Evolutionary conservation across 108 stramenopile species (phyloP).

Genomic region (Pseudonitzschia pungens): DNA sequence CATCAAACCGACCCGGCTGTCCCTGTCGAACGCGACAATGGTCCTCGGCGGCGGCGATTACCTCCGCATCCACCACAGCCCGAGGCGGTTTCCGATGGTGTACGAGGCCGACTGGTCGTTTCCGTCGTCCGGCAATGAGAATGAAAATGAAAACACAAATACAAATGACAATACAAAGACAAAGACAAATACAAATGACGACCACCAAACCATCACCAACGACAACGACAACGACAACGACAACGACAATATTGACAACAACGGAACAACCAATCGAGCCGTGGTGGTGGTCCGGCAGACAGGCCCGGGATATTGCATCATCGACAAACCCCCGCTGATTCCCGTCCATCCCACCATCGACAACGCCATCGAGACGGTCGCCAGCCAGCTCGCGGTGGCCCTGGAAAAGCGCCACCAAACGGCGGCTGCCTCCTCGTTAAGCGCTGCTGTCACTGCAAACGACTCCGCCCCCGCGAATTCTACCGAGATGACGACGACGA

Average conservation of each 20-base stretch:
- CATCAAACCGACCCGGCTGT: conserved; percentile 59
- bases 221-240: background rate
- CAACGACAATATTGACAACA: too few relatives aligned
- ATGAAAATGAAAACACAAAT: conserved; percentile 2
- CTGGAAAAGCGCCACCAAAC: conserved; percentile 4
- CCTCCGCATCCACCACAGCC: conserved; percentile 75
- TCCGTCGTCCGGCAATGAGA: too few relatives aligned
- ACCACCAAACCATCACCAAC: too few relatives aligned
- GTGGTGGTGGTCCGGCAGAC: conserved; percentile 51
- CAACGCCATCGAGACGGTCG: conserved; percentile 81
- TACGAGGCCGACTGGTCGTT: conserved; percentile 61
- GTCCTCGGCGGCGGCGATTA: conserved; percentile 61
- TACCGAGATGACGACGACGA: background rate
- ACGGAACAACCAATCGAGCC: background rate
- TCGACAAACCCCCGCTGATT: conserved; percentile 75
- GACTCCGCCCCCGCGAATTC: background rate
- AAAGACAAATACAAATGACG: background rate
- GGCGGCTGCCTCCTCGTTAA: too few relatives aligned
- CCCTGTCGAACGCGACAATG: conserved; percentile 43
- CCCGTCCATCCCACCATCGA: conserved; percentile 87
- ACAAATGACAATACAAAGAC: background rate
- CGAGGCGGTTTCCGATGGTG: conserved; percentile 67
- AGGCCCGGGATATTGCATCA: conserved; percentile 56
- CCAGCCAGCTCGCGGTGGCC: conserved; percentile 9
- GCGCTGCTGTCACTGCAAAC: too few relatives aligned